Base-by-base conservation (phyloP, 352 stramenopile species). In the Phytophthora rubi region DNA sequence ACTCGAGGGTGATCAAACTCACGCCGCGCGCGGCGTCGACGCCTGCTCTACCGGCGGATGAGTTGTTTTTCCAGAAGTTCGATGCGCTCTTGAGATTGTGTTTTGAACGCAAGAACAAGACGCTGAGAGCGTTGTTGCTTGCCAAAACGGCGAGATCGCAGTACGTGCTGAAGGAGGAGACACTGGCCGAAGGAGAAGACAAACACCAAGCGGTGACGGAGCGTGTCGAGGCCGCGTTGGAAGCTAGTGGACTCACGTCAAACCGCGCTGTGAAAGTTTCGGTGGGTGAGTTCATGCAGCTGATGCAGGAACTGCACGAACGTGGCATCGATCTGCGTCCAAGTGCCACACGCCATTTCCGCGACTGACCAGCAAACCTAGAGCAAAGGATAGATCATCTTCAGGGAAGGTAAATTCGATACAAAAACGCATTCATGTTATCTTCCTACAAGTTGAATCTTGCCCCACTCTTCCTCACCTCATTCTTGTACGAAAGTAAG, bases 81-180 rank as follows among this genome's bases (percentile, higher is more conserved):
- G 88, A 95, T 44, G 78, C 82, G 18, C 55, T 96, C 26, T 69
- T 96, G 32, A 83, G 87, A 37, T 69, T 94, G 49, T 89, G 76
- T 49, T 96, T 96, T 59, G 71, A 82, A 37, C 85, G 88, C 48
- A 95, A 95, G 72, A 96, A 96, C 73, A 96, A 96, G 73, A 96
- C 89, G 33, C 69, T 96, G 52, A 81, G 89, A 35, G 85, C 89
- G 5, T 73, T 91, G 37, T 57, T 96, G 44, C 67, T 89, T 4
- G 84, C 82, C 26, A 93, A 86, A 48, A 90, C 86, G n/a, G 78
- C 88, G 39, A 73, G 71, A 32, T 62, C 66, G 37, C 71, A 71
- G 33, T 83, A 77, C 39, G 44, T 74, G 8, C 33, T 82, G 30
- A 60, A 75, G 15, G 53, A 68, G 0, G 61, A 64, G 2, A 21